Evolutionary conservation across 352 stramenopile species (phyloP).

Genomic region (Thalassiosira hispida): DNA sequence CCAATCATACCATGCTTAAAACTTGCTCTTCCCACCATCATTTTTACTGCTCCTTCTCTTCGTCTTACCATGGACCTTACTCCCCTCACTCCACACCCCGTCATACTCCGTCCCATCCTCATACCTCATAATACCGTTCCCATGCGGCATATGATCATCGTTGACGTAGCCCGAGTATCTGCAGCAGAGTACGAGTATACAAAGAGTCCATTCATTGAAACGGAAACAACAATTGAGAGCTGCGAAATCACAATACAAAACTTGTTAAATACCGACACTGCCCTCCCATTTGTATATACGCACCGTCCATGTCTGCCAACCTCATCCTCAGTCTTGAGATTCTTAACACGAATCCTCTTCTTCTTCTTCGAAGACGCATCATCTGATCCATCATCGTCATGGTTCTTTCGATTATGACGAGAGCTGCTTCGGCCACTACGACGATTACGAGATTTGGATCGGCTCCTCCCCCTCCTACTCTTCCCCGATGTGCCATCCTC

Average conservation of each 20-base stretch:
- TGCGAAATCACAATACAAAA: too few relatives aligned
- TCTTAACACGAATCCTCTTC: slow-evolving; percentile 41
- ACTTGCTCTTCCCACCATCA: not conserved
- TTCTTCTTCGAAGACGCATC: slow-evolving; percentile 28
- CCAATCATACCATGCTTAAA: not conserved
- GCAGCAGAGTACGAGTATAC: too few relatives aligned
- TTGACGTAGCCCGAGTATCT: slow-evolving; percentile 51
- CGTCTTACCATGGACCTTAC: slow-evolving; percentile 42
- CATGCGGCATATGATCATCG: slow-evolving; percentile 46
- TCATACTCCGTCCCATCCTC: slow-evolving; percentile 37
- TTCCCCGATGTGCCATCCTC: slow-evolving; percentile 3
- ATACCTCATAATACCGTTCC: slow-evolving; percentile 44
- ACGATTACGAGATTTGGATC: not conserved
- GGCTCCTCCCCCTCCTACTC: not conserved
- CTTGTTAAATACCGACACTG: too few relatives aligned
- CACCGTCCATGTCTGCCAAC: slow-evolving; percentile 28
- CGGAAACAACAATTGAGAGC: too few relatives aligned
- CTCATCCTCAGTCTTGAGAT: slow-evolving; percentile 51
- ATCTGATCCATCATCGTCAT: slow-evolving; percentile 6
- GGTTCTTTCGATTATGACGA: too few relatives aligned
- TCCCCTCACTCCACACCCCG: slow-evolving; percentile 46
- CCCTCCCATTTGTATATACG: too few relatives aligned
- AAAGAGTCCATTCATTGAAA: too few relatives aligned
- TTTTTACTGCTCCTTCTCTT: slow-evolving; percentile 15
- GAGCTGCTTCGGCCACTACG: not conserved